Conservation (phyloP, 441 rosid genomes). For the Gossypium schwendimanii region DNA sequence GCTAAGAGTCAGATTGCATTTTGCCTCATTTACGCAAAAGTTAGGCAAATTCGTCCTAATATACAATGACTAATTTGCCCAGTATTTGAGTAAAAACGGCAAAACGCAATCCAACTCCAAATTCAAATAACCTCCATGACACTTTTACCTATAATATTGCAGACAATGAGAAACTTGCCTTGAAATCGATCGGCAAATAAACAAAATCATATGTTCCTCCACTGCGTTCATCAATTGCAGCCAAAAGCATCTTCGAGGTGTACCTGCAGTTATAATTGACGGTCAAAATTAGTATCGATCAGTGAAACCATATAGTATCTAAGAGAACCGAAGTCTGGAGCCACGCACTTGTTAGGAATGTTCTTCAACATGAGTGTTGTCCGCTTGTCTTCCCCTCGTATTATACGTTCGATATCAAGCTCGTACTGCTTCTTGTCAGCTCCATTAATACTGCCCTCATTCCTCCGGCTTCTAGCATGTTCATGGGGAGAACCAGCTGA, state of each 20-base stretch:
- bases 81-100: too few species aligned
- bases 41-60: too few species aligned
- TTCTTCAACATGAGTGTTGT: constrained; percentile 78
- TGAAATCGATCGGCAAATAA: constrained; percentile 65
- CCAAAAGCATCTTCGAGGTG: constrained; percentile 66
- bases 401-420: constrained; percentile 53
- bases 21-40: too few species aligned
- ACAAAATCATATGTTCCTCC: constrained; percentile 62
- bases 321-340: not conserved
- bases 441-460: constrained; percentile 44
- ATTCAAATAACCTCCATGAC: too few species aligned
- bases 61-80: too few species aligned
- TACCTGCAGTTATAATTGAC: constrained; percentile 33
- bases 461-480: constrained; percentile 50
- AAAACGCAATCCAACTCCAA: too few species aligned
- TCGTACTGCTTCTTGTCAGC: constrained; percentile 62
- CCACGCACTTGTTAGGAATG: constrained; percentile 69
- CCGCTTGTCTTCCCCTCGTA: constrained; percentile 52
- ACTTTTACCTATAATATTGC: not conserved
- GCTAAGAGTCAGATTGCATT: too few species aligned
- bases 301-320: too few species aligned
- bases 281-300: not conserved
- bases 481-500: constrained; percentile 45
- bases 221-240: constrained; percentile 45
- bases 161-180: constrained; percentile 34